phyloP scores from a whole-genome alignment of 495 filamentous ascomycete species.

The Trichoderma orchidacearum region DNA sequence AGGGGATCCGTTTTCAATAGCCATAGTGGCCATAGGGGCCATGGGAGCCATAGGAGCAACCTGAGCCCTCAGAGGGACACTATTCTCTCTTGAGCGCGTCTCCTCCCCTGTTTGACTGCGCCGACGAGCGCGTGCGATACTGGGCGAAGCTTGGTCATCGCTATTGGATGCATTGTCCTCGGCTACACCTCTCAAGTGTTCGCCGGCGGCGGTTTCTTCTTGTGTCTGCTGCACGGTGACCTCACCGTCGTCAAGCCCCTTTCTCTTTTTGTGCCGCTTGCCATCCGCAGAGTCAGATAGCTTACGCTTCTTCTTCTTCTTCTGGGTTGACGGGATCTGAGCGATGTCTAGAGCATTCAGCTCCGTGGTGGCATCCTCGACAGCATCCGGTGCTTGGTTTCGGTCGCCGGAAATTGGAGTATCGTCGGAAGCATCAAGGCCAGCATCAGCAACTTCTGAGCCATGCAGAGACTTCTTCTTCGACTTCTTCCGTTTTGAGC shows the following conservation, averaged over 20 bases:
- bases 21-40: too few relatives aligned
- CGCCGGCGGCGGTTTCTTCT: not conserved
- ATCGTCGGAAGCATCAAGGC: not conserved
- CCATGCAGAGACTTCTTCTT: not conserved
- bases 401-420: not conserved
- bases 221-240: not conserved
- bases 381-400: not conserved
- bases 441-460: not conserved
- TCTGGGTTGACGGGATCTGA: not conserved
- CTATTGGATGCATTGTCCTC: not conserved
- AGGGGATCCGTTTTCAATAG: too few relatives aligned
- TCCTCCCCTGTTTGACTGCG: conserved; percentile 1
- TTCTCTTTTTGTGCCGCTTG: conserved; percentile 9
- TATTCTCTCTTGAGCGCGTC: not conserved
- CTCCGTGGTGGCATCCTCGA: not conserved
- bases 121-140: not conserved
- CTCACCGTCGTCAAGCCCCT: not conserved
- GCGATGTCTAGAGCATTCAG: not conserved
- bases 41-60: not conserved
- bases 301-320: not conserved
- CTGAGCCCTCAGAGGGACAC: not conserved
- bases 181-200: not conserved
- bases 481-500: not conserved
- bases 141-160: not conserved
- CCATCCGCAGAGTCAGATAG: not conserved